Percentiles rank a stretch among this genome's conserved stretches.
phyloP scores from a whole-genome alignment of 306 rosid species.

The Glycine tomentella region DNA sequence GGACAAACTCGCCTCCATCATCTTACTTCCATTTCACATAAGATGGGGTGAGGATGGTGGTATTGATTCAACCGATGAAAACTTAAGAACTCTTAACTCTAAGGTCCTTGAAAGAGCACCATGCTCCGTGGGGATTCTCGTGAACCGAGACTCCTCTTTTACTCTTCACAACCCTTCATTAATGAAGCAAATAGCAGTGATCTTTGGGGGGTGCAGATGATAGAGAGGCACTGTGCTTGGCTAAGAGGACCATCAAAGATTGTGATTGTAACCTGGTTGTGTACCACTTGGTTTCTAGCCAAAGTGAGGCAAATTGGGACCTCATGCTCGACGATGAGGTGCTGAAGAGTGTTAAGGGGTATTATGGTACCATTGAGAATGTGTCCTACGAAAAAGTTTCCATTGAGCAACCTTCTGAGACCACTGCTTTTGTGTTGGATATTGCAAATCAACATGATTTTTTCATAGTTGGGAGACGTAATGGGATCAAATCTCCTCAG shows the following conservation, averaged over 20 bases:
- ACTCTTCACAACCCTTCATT: neutral
- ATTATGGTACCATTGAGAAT: neutral
- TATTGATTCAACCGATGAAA: conserved; percentile 36
- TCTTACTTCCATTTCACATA: conserved; percentile 58
- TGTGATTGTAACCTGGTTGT: conserved; percentile 20
- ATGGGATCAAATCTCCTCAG: conserved; percentile 45
- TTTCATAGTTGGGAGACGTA: conserved; percentile 58
- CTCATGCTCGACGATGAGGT: conserved; percentile 46
- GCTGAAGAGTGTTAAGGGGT: conserved; percentile 31
- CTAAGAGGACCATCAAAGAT: conserved; percentile 44
- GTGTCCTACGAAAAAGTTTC: conserved; percentile 12
- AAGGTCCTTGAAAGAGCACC: conserved; percentile 52
- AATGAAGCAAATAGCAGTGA: conserved; percentile 37
- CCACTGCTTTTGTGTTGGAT: conserved; percentile 7
- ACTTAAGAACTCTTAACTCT: conserved; percentile 45
- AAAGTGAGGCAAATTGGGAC: conserved; percentile 34
- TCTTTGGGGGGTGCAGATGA: conserved; percentile 62
- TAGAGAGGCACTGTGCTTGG: conserved; percentile 56
- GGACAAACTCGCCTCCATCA: conserved; percentile 49
- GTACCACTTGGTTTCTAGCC: conserved; percentile 35
- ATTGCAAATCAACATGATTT: conserved; percentile 46
- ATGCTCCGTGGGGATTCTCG: conserved; percentile 57
- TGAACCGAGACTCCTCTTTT: conserved; percentile 26
- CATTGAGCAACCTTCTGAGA: conserved; percentile 36
- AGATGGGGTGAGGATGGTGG: conserved; percentile 51